Evolutionary conservation across 257 asterid genomes (phyloP).

Genomic region (Striga asiatica): DNA sequence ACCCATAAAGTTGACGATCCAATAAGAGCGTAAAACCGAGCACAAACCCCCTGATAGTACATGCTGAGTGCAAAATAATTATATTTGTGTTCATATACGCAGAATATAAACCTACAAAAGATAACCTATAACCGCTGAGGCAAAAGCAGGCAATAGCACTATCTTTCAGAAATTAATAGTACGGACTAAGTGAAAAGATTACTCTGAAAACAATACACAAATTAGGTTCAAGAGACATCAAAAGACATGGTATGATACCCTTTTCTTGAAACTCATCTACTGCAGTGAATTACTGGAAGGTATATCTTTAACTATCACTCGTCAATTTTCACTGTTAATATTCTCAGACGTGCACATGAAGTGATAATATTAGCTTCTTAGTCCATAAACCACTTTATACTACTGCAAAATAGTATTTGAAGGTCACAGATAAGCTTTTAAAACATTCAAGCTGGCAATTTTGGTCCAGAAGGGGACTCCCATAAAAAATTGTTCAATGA

Average conservation of each 20-base stretch:
- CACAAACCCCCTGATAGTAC: slow-evolving; percentile 60
- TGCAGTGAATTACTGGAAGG: too few species aligned
- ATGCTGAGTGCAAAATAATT: slow-evolving; percentile 21
- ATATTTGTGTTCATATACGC: neutral
- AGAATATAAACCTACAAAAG: neutral
- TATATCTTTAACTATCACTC: too few species aligned
- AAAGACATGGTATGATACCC: too few species aligned
- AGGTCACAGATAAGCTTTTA: neutral
- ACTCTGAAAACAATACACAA: too few species aligned
- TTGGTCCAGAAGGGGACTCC: neutral
- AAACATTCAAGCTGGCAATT: neutral
- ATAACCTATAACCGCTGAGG: neutral
- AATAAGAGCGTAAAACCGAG: slow-evolving; percentile 63
- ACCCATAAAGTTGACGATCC: slow-evolving; percentile 76
- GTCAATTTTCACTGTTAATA: too few species aligned
- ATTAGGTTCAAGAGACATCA: too few species aligned
- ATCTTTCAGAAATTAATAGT: too few species aligned
- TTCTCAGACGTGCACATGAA: too few species aligned
- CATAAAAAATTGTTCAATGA: neutral
- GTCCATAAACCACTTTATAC: too few species aligned
- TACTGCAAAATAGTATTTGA: neutral
- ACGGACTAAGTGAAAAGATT: too few species aligned
- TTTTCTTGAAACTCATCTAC: too few species aligned
- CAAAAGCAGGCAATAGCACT: too few species aligned
- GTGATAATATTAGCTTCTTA: neutral